Percentiles rank a stretch among this genome's conserved stretches.
phyloP scores from a whole-genome alignment of 139 green algal genomes.

The Chlamydomonas incerta region DNA sequence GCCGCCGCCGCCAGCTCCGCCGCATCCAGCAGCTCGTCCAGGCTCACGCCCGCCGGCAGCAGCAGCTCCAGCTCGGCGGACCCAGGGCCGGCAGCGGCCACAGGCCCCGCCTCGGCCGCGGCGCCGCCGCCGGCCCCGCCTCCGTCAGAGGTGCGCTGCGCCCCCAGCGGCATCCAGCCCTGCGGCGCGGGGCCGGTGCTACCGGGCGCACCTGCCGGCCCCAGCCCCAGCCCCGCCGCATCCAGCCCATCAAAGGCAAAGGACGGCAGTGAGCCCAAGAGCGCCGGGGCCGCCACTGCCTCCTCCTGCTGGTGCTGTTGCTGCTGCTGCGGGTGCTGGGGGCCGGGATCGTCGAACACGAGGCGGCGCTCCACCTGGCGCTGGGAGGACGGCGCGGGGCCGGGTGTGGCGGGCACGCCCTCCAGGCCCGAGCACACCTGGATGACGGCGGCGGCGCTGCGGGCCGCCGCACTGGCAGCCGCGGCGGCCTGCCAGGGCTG shows the following conservation, averaged over 20 bases:
- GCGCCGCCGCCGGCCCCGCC: background rate
- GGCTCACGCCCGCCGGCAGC: conserved; percentile 1
- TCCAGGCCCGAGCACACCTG: conserved; percentile 32
- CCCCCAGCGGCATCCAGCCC: too few relatives aligned
- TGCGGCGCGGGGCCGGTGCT: too few relatives aligned
- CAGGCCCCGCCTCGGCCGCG: background rate
- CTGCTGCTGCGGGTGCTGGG: background rate
- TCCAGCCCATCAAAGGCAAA: background rate
- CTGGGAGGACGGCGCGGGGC: background rate
- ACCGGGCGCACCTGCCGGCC: too few relatives aligned
- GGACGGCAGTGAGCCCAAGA: background rate
- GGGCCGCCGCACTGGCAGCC: too few relatives aligned
- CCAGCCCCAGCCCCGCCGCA: too few relatives aligned
- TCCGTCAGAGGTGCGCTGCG: too few relatives aligned
- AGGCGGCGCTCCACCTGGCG: conserved; percentile 33
- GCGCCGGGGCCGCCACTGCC: too few relatives aligned
- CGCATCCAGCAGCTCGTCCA: conserved; percentile 31
- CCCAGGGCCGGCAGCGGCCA: too few relatives aligned
- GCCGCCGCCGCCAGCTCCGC: background rate
- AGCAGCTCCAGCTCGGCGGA: conserved; percentile 3
- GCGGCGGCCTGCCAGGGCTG: too few relatives aligned
- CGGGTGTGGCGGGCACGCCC: conserved; percentile 10
- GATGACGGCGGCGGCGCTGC: background rate
- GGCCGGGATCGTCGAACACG: conserved; percentile 6
- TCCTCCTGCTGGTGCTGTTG: background rate